Evolutionary conservation across 257 asterid genomes (phyloP).

Genomic region (Solanum pimpinellifolium): DNA sequence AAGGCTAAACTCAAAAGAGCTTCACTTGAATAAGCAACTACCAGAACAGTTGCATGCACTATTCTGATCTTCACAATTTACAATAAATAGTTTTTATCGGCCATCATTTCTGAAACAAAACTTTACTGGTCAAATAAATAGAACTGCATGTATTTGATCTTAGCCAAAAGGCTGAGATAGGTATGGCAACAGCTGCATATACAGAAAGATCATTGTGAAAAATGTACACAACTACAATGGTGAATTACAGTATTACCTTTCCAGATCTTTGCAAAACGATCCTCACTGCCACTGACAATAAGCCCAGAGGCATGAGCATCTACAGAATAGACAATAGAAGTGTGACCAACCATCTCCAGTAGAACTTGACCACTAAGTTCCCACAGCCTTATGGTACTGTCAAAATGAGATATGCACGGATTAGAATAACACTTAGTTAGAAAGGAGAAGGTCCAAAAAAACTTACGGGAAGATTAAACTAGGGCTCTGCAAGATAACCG

Average conservation of each 20-base stretch:
- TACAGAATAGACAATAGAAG: slow-evolving; percentile 85
- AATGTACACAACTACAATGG: neutral
- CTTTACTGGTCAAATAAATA: neutral
- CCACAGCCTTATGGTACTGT: slow-evolving; percentile 89
- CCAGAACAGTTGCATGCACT: neutral
- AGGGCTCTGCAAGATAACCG: neutral
- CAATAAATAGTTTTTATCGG: neutral
- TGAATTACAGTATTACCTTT: slow-evolving; percentile 45
- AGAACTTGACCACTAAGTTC: slow-evolving; percentile 70
- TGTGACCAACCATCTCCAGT: slow-evolving; percentile 95
- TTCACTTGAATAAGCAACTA: neutral
- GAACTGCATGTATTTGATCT: neutral
- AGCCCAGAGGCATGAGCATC: slow-evolving; percentile 88
- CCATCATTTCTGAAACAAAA: neutral
- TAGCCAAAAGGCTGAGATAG: neutral
- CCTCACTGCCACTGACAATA: slow-evolving; percentile 93
- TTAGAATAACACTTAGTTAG: neutral
- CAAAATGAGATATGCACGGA: slow-evolving; percentile 13
- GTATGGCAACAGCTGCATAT: neutral
- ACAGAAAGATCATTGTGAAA: neutral
- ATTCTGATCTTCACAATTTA: neutral
- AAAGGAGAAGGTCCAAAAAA: slow-evolving; percentile 1
- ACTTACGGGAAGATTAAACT: neutral
- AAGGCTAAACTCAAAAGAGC: neutral
- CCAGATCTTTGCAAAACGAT: slow-evolving; percentile 88